These are phyloP conservation scores for Rhizoclosmatium sp. DNA, from an alignment of 192 early-diverging fungal species.

Conservation along the genomic window DNA sequence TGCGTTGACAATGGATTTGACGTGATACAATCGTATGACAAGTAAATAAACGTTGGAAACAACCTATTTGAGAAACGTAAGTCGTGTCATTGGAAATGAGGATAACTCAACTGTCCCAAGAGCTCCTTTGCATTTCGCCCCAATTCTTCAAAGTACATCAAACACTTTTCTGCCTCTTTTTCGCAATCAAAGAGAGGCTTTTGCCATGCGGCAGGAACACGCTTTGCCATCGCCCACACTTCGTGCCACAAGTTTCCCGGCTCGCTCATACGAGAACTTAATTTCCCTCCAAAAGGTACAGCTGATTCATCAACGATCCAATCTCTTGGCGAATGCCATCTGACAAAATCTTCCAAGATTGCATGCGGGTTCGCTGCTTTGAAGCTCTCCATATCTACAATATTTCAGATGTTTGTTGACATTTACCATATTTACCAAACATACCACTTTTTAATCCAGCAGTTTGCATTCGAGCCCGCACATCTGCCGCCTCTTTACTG, in stretches of 20 bases:
- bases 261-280: conserved; percentile 84
- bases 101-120: not conserved
- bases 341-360: conserved; percentile 85
- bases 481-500: conserved; percentile 71
- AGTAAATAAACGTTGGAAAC: conserved; percentile 76
- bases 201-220: conserved; percentile 75
- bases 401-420: conserved; percentile 3
- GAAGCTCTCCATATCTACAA: conserved; percentile 87
- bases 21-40: conserved; percentile 76
- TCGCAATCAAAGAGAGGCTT: conserved; percentile 81
- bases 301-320: conserved; percentile 72
- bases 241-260: conserved; percentile 88
- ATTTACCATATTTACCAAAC: not conserved
- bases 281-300: conserved; percentile 40
- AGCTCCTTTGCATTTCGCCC: not conserved
- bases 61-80: conserved; percentile 47
- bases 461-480: conserved; percentile 81
- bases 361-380: conserved; percentile 91
- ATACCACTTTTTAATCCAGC: conserved; percentile 74
- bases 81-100: not conserved
- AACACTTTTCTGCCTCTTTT: conserved; percentile 78
- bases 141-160: conserved; percentile 69
- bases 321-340: conserved; percentile 96
- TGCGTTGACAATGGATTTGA: conserved; percentile 61
- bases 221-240: conserved; percentile 68